These are phyloP conservation scores for Pyrenula aspistea DNA, from an alignment of 495 filamentous ascomycete genomes.

Conservation along the genomic window DNA sequence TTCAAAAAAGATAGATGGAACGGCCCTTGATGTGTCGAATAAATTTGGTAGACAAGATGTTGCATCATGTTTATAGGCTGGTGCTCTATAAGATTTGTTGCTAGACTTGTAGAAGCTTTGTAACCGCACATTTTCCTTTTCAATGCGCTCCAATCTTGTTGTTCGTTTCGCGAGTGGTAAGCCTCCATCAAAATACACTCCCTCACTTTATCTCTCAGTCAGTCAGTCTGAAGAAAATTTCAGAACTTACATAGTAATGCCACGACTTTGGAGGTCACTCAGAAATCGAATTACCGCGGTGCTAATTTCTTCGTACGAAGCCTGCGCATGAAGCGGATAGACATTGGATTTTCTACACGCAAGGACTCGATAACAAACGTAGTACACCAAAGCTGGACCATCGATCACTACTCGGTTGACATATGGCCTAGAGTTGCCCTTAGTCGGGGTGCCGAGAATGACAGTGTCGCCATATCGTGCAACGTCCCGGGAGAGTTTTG, in stretches of 20 bases:
- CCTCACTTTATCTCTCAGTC: constrained; percentile 1
- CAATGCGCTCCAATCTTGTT: constrained; percentile 40
- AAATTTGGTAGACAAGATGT: not conserved
- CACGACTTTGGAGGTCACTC: constrained; percentile 30
- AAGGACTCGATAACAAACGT: constrained; percentile 47
- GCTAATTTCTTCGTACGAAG: constrained; percentile 50
- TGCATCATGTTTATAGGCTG: not conserved
- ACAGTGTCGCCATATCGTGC: constrained; percentile 41
- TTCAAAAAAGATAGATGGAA: constrained; percentile 8
- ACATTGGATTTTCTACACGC: constrained; percentile 15
- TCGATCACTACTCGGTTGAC: constrained; percentile 51
- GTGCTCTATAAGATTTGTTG: not conserved
- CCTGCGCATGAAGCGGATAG: constrained; percentile 38
- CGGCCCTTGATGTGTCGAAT: constrained; percentile 1
- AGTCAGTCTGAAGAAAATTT: not conserved
- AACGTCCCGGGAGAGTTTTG: constrained; percentile 44
- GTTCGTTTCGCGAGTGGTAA: constrained; percentile 47
- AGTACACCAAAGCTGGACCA: constrained; percentile 63
- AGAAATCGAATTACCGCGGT: constrained; percentile 49
- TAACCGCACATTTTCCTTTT: constrained; percentile 27
- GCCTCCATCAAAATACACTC: constrained; percentile 69
- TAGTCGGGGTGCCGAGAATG: constrained; percentile 19
- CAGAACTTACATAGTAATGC: constrained; percentile 45
- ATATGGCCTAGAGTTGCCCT: not conserved
- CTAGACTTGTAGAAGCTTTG: constrained; percentile 16